phyloP scores from a whole-genome alignment of 2,329 filamentous ascomycete genomes.

The Triangularia verruculosa region DNA sequence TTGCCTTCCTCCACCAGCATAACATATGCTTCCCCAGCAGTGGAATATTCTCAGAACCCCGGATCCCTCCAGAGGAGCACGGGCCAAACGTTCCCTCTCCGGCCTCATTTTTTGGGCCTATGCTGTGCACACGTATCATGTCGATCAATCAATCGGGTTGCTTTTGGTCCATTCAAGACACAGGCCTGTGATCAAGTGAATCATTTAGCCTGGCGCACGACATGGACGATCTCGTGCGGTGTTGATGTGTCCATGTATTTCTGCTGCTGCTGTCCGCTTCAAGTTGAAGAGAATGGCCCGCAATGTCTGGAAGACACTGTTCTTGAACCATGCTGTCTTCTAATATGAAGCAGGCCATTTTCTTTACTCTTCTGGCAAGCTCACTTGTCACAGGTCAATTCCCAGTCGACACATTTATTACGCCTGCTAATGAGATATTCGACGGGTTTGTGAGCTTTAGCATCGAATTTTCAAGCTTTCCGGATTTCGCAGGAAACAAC shows the following conservation, averaged over 20 bases:
- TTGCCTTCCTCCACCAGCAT: background rate
- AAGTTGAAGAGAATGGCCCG: background rate
- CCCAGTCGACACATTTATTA: conserved; percentile 13
- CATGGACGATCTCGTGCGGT: background rate
- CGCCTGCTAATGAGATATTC: conserved; percentile 32
- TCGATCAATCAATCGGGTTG: background rate
- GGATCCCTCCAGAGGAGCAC: background rate
- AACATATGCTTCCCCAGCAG: background rate
- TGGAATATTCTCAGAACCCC: background rate
- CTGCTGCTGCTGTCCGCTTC: background rate
- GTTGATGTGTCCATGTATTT: background rate
- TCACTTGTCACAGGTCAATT: conserved; percentile 17
- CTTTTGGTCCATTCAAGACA: background rate
- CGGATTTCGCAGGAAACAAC: conserved; percentile 43
- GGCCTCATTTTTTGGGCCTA: background rate
- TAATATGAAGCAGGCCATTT: conserved; percentile 15
- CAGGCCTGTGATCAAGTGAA: background rate
- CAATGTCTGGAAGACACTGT: background rate
- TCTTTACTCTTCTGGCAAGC: conserved; percentile 10
- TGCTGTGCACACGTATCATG: background rate
- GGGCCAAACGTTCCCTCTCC: background rate
- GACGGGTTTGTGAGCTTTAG: conserved; percentile 42
- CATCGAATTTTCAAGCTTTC: conserved; percentile 41
- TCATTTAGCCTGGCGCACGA: background rate
- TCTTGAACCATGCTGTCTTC: background rate